These are phyloP conservation scores for Amphicarpaea edgeworthii DNA, from an alignment of 306 rosid species.

Conservation along the genomic window DNA sequence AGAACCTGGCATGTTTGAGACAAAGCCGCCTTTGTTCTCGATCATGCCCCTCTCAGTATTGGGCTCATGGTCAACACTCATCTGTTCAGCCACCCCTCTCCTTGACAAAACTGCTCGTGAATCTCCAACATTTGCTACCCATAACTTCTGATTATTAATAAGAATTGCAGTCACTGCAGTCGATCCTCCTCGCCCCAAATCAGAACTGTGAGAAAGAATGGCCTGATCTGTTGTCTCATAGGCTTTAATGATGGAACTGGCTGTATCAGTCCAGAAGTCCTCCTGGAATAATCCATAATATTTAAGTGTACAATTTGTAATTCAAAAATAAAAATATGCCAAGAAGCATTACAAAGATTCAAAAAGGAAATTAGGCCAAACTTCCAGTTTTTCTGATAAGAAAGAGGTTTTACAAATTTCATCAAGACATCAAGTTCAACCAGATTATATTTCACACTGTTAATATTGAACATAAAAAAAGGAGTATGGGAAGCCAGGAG, in stretches of 20 bases:
- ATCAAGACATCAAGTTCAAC: background rate
- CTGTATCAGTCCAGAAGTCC: constrained; percentile 72
- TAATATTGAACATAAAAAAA: constrained; percentile 1
- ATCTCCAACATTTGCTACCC: constrained; percentile 82
- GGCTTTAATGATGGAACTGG: constrained; percentile 63
- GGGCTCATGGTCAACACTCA: constrained; percentile 81
- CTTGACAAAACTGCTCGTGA: constrained; percentile 82
- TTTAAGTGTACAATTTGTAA: constrained; percentile 28
- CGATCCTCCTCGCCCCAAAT: constrained; percentile 81
- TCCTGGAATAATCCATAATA: constrained; percentile 53
- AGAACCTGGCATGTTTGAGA: constrained; percentile 96
- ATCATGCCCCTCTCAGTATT: constrained; percentile 82
- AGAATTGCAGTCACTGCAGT: constrained; percentile 84
- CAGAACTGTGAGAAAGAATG: constrained; percentile 74
- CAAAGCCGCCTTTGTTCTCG: constrained; percentile 89
- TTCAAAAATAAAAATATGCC: constrained; percentile 6
- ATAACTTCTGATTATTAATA: constrained; percentile 63
- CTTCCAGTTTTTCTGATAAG: background rate
- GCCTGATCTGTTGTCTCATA: constrained; percentile 77
- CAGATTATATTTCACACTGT: background rate
- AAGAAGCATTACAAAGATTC: constrained; percentile 22
- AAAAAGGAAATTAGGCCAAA: constrained; percentile 7
- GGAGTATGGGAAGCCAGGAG: constrained; percentile 16
- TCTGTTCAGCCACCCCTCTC: constrained; percentile 70
- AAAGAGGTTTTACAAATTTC: constrained; percentile 18